Evolutionary conservation across 1,139 yeast species (phyloP), one percentile per base, ranked within the genome.

Genomic region (Candida pseudoviswanathii): DNA sequence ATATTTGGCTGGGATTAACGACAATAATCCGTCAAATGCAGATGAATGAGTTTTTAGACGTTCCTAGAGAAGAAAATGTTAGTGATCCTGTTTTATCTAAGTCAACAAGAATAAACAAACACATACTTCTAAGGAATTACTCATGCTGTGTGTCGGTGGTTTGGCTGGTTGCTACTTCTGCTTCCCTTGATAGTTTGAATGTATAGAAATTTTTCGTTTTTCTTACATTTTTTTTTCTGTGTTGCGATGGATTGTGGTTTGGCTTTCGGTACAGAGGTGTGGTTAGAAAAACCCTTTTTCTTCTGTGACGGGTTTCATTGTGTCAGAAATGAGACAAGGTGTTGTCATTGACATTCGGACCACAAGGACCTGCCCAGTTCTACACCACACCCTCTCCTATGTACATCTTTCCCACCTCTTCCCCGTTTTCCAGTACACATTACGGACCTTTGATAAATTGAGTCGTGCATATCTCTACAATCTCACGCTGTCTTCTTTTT

Each of bases 1-100:
- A 62, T 87, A 90, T 63, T 91, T 90, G 7, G 97, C 96, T 6
- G 99, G 98, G 52, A 94, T 91, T 64, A 94, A 75, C 24, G 97
- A 89, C 54, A 94, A 74, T 50, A 94, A 75, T 40, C 97, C 97
- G 64, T 89, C 92, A 66, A 94, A 92, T 5, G 97, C 95, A 51
- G 85, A 78, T 21, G 97, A 87, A 63, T 90, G 96, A 46, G 86
- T 83, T 67, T 85, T 84, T 57, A 91, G 79, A 59, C 97, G 84
- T 63, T 89, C 96, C 83, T 89, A 24, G 25, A 8, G 5, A 67
- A 64, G 51, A 40, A 61, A 55, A 53, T 64, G 67, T 66, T 68
- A 65, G 71, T 63, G 60, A 47, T 25, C 27, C 11, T 5, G 16
- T 16, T 16, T 16, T 16, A 16, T 16, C 16, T 16, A 16, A 16